Conservation (phyloP, 1,284 basidiomycete genomes). For the Entoloma clypeatum region DNA sequence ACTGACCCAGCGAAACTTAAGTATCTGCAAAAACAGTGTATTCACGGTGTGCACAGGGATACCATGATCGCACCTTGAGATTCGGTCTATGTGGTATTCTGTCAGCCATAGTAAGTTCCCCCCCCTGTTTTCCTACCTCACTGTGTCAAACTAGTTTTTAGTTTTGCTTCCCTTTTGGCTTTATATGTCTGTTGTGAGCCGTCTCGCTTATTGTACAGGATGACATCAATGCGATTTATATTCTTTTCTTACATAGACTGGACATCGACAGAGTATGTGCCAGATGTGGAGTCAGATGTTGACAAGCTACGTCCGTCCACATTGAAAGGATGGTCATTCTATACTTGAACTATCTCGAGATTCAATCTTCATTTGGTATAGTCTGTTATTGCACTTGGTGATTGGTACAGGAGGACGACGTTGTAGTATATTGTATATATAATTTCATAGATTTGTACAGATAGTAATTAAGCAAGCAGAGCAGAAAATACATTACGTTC, state of each 20-base stretch:
- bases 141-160: constrained; percentile 5
- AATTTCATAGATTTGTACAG: constrained; percentile 8
- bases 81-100: constrained; percentile 41
- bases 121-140: neutral
- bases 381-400: no score
- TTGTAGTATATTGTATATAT: constrained; percentile 10
- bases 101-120: constrained; percentile 29
- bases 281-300: constrained; percentile 27
- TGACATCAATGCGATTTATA: neutral
- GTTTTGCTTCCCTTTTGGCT: constrained; percentile 37
- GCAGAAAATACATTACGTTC: constrained; percentile 5
- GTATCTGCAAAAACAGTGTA: constrained; percentile 15
- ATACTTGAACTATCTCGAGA: neutral
- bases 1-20: neutral
- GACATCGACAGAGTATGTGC: constrained; percentile 35
- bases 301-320: neutral
- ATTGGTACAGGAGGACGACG: no score
- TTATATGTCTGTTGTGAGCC: constrained; percentile 36
- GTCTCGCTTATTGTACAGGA: neutral
- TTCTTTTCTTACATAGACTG: constrained; percentile 21
- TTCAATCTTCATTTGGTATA: neutral
- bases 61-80: constrained; percentile 31
- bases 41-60: constrained; percentile 33
- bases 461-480: constrained; percentile 7
- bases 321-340: neutral